phyloP scores from a whole-genome alignment of 2,329 filamentous ascomycete species.

The Colletotrichum sp. region DNA sequence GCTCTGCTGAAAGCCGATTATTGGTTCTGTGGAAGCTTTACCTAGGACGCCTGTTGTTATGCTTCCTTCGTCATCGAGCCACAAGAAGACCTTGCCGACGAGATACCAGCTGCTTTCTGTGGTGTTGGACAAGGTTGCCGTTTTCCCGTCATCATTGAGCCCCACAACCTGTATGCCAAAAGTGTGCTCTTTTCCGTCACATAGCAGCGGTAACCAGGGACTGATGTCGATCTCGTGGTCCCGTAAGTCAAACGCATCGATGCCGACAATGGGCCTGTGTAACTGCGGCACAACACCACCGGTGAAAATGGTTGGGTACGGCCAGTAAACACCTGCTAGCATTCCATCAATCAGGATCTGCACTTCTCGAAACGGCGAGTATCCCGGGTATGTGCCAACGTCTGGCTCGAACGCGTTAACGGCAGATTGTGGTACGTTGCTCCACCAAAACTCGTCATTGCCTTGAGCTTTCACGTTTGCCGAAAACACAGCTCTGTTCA shows the following conservation, averaged over 20 bases:
- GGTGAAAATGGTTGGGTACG: slow-evolving; percentile 82
- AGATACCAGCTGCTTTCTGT: slow-evolving; percentile 75
- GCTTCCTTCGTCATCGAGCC: slow-evolving; percentile 60
- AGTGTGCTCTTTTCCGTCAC: slow-evolving; percentile 67
- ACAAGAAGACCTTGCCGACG: slow-evolving; percentile 80
- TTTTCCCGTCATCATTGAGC: slow-evolving; percentile 53
- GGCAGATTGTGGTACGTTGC: slow-evolving; percentile 72
- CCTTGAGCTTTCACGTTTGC: slow-evolving; percentile 78
- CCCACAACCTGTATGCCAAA: slow-evolving; percentile 75
- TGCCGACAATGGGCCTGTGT: slow-evolving; percentile 79
- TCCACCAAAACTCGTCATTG: slow-evolving; percentile 86
- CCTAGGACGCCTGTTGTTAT: slow-evolving; percentile 56
- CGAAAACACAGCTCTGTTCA: slow-evolving; percentile 74
- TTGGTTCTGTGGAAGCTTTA: slow-evolving; percentile 38
- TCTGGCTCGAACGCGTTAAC: slow-evolving; percentile 61
- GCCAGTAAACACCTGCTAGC: slow-evolving; percentile 79
- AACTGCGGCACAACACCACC: slow-evolving; percentile 79
- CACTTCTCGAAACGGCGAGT: slow-evolving; percentile 80
- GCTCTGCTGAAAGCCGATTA: slow-evolving; percentile 53
- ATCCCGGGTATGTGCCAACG: slow-evolving; percentile 66
- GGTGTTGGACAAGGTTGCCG: slow-evolving; percentile 53
- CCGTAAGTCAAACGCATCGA: slow-evolving; percentile 78
- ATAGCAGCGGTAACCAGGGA: slow-evolving; percentile 74
- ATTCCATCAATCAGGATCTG: slow-evolving; percentile 76
- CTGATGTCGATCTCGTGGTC: slow-evolving; percentile 86